phyloP scores from a whole-genome alignment of 805 yeast genomes.

The Wickerhamiella domercqiae region DNA sequence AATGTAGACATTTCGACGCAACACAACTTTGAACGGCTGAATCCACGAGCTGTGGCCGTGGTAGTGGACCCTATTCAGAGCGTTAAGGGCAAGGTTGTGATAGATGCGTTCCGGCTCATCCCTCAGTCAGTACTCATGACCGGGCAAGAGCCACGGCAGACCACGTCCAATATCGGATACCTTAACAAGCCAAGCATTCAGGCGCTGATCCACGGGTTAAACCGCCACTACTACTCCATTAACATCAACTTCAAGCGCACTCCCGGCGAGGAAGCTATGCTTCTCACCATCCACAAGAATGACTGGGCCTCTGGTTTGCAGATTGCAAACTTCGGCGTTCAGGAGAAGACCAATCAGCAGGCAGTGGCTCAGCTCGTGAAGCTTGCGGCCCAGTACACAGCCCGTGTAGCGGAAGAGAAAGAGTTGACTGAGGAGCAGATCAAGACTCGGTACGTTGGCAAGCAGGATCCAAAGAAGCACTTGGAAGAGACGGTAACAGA shows the following conservation, averaged over 20 bases:
- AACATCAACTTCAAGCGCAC: constrained; percentile 92
- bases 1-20: constrained; percentile 96
- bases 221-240: constrained; percentile 90
- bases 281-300: constrained; percentile 82
- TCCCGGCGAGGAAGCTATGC: constrained; percentile 81
- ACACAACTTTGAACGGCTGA: constrained; percentile 91
- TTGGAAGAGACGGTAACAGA: constrained; percentile 74
- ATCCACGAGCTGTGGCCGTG: constrained; percentile 92
- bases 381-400: constrained; percentile 78
- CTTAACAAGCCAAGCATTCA: constrained; percentile 93
- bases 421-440: constrained; percentile 76
- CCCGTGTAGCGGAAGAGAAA: constrained; percentile 83
- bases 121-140: constrained; percentile 77
- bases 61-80: constrained; percentile 98
- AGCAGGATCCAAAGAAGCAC: constrained; percentile 98
- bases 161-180: constrained; percentile 90
- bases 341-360: constrained; percentile 59
- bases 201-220: constrained; percentile 90
- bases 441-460: constrained; percentile 92
- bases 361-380: constrained; percentile 68
- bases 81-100: constrained; percentile 96
- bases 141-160: constrained; percentile 96
- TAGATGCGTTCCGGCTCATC: constrained; percentile 92
- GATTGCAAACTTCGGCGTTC: constrained; percentile 58
- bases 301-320: constrained; percentile 91